Base-by-base conservation (phyloP, 805 yeast species). In the Monosporozyma servazzii region DNA sequence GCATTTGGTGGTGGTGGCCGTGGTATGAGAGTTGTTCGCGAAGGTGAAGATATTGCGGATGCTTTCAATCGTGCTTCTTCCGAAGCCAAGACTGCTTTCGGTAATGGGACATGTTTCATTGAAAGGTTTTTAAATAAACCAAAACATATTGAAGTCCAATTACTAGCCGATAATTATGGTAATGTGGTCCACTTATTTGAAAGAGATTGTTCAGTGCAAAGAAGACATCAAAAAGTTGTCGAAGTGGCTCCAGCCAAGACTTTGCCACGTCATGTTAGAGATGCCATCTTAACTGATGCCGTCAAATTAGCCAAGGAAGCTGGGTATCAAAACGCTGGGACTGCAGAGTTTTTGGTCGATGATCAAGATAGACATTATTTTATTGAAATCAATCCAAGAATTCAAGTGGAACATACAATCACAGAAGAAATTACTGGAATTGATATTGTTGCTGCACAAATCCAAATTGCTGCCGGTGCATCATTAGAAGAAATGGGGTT, bases 1-100 rank as follows among this genome's bases (percentile, higher is more conserved):
- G 99, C 99, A 39, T 93, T 86, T 66, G 99, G 99, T 69, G 99
- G 99, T 73, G 99, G 99, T 77, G 99, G 99, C 66, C 83, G 98
- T 73, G 99, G 99, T 79, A 93, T 91, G 98, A 84, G 99, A 75
- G 99, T 91, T 48, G 99, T 91, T 45, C 78, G 95, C 64, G 96
- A 91, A 71, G 97, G 96, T 62, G 99, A 93, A 61, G 88, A 84
- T 69, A 80, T 91, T 53, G 84, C 68, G 44, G 97, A 91, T 68
- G 97, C 98, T 37, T 91, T 93, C 75, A 73, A 77, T 63, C 84
- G 99, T 72, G 98, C 98, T 37, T 81, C 85, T 29, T 86, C 96
- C 44, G 99, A 91, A 75, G 98, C 98, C 54, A 77, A 81, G 63
- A 80, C 96, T 39, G 83, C 99, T 15, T 91, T 91, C 60, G 99